Conservation (phyloP, 352 stramenopile species). For the Pythium monospermum region DNA sequence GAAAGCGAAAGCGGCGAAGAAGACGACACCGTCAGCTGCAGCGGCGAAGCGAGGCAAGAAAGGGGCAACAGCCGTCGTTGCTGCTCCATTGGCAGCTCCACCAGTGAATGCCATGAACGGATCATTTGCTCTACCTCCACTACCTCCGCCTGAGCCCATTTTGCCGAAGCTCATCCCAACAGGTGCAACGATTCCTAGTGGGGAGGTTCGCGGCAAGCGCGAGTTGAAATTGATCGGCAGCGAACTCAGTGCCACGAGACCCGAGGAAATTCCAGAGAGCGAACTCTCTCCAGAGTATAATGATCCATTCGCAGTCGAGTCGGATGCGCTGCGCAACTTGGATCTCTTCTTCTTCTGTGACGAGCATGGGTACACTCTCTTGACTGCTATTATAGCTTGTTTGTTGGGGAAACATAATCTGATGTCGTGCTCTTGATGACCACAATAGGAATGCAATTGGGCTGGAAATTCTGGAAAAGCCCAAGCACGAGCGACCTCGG, state of each 20-base stretch:
- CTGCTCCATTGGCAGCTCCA: background rate
- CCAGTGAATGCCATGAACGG: background rate
- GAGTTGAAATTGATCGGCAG: constrained; percentile 47
- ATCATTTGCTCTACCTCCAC: background rate
- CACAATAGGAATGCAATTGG: constrained; percentile 56
- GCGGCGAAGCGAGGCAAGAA: constrained; percentile 11
- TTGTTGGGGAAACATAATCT: background rate
- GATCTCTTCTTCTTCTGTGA: constrained; percentile 87
- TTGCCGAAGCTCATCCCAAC: constrained; percentile 56
- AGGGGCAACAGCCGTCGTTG: background rate
- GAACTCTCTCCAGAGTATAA: constrained; percentile 64
- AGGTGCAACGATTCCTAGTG: constrained; percentile 44
- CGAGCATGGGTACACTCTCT: constrained; percentile 56
- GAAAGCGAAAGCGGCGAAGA: too few relatives aligned
- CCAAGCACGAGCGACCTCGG: constrained; percentile 64
- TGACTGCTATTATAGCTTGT: constrained; percentile 3
- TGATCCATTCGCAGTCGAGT: constrained; percentile 54
- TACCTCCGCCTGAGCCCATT: constrained; percentile 24
- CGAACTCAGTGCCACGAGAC: constrained; percentile 17
- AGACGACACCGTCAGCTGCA: background rate
- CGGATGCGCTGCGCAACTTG: constrained; percentile 67
- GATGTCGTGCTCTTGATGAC: too few relatives aligned
- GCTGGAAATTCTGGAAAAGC: constrained; percentile 72
- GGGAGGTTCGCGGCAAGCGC: constrained; percentile 52
- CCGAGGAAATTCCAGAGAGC: constrained; percentile 53